Base-by-base conservation (phyloP, 305 asterid species). In the Ajuga reptans region DNA sequence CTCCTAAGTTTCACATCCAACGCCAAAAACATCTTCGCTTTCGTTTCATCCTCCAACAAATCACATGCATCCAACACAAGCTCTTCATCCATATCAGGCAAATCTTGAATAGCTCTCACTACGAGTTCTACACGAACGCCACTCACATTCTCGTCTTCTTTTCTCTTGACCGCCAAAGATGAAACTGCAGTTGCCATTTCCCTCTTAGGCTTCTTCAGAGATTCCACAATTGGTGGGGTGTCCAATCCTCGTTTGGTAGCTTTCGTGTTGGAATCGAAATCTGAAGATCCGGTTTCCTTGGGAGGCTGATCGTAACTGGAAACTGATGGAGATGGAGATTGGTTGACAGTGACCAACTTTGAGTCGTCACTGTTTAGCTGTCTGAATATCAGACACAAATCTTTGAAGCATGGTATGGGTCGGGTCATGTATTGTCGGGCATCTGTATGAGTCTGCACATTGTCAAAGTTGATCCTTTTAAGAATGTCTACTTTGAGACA, bases 11-110 rank as follows among this genome's bases (percentile, higher is more conserved):
- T 77, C 58, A 66, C 29, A 41, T 77, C 82, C 46, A 77, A 39
- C 4, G 82, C 82, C 64, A 80, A 12, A 71, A 80, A 77, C 6
- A 69, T 70, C 39, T 70, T 80, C 3, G 82, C 84, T 49, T 54
- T 80, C 66, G 66, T 77, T 12, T 71, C 80, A 57, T 77, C 82
- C 73, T 80, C 84, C 66, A 71, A 41, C 55, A 75, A 78, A 72
- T 78, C 83, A 45, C 83, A 78, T 16, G 81, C 83, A 66, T 74
- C 82, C 82, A 80, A 73, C 55, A 80, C 71, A 39, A 74, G 76
- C 46, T 74, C 76, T 61, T 74, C 82, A 72, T 71, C 78, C 81
- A 74, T 73, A 9, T 77, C 81, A 14, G 79, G 79, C 17, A 80
- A 71, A 17, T 69, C 78, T 72, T 77, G 80, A 33, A 80, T 67